These are phyloP conservation scores for Trichoderma parareesei DNA, from an alignment of 495 filamentous ascomycete genomes.

Conservation along the genomic window DNA sequence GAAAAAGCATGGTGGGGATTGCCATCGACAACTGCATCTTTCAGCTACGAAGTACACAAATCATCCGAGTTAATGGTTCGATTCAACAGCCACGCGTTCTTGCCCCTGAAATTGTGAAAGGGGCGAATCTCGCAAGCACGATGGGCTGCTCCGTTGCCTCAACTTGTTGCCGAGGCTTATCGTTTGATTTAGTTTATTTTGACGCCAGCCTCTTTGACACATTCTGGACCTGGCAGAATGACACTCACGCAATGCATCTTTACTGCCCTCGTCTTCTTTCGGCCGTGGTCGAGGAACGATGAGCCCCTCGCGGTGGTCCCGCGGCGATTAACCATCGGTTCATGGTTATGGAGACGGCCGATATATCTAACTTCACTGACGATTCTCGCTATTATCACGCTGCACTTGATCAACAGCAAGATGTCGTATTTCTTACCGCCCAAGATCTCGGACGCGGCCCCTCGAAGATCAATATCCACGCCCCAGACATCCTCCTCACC, in stretches of 20 bases:
- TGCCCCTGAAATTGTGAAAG: not conserved
- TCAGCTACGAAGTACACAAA: not conserved
- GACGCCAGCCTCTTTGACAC: not conserved
- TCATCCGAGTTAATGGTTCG: not conserved
- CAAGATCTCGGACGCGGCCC: not conserved
- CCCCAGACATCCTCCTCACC: not conserved
- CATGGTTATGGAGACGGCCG: not conserved
- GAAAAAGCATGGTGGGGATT: too few relatives aligned
- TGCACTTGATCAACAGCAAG: not conserved
- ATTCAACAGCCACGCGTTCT: not conserved
- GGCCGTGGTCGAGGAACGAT: not conserved
- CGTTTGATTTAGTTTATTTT: not conserved
- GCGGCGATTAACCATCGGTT: not conserved
- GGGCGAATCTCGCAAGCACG: not conserved
- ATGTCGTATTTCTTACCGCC: constrained; percentile 4
- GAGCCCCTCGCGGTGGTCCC: not conserved
- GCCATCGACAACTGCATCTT: too few relatives aligned
- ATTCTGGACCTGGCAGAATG: not conserved
- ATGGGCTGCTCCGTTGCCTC: not conserved
- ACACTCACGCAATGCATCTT: not conserved
- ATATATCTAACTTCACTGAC: not conserved
- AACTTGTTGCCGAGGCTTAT: not conserved
- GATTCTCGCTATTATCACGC: not conserved
- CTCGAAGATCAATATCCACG: not conserved
- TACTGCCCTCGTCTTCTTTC: not conserved